Evolutionary conservation across 2,329 filamentous ascomycete species (phyloP).

Genomic region (Exophiala mesophila): DNA sequence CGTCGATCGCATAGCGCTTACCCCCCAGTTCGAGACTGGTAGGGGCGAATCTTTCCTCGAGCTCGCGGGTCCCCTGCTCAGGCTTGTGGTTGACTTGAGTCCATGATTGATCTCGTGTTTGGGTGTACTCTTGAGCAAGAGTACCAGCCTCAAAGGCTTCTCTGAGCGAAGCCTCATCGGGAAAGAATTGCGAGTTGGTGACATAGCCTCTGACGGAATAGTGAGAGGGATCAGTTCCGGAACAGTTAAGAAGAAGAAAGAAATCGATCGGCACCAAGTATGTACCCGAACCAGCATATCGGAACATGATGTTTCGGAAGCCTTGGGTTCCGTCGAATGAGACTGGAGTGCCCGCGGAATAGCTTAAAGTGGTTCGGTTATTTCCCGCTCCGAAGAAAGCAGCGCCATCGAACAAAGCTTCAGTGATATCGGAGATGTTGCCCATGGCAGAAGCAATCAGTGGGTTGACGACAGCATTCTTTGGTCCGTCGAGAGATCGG

Average conservation of each 20-base stretch:
- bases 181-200: conserved; percentile 39
- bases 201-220: conserved; percentile 43
- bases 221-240: conserved; percentile 40
- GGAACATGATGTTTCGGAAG: conserved; percentile 41
- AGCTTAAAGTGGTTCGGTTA: conserved; percentile 23
- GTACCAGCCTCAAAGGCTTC: conserved; percentile 37
- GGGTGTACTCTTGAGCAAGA: conserved; percentile 33
- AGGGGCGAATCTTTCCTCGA: conserved; percentile 14
- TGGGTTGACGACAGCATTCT: conserved; percentile 31
- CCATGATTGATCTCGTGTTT: conserved; percentile 25
- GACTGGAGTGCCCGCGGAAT: conserved; percentile 33
- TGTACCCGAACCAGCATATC: conserved; percentile 36
- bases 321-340: conserved; percentile 40
- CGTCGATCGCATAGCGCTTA: conserved; percentile 14
- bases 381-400: conserved; percentile 28
- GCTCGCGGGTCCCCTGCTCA: conserved; percentile 7
- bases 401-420: conserved; percentile 33
- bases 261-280: conserved; percentile 45
- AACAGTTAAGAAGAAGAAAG: conserved; percentile 41
- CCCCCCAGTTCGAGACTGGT: conserved; percentile 14
- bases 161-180: conserved; percentile 33
- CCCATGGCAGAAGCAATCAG: conserved; percentile 38
- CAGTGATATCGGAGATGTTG: conserved; percentile 45
- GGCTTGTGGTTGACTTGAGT: conserved; percentile 17
- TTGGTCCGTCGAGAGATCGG: conserved; percentile 7